Conservation (phyloP, 768 basidiomycete genomes). For the Russula sp. region DNA sequence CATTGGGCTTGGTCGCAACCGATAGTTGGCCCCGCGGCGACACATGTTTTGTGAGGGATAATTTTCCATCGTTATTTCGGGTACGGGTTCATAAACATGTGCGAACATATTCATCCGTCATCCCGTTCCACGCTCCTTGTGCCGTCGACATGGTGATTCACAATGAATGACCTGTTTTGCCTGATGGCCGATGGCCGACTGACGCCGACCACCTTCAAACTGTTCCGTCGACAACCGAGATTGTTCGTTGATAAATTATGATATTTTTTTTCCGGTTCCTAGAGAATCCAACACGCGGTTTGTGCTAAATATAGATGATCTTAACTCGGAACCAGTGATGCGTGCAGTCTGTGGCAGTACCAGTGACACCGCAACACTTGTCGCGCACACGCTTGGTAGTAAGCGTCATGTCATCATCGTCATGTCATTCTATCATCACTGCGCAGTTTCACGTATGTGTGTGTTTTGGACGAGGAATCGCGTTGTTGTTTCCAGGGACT, state of each 20-base stretch:
- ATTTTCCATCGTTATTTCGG: not conserved
- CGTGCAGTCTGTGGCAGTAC: not conserved
- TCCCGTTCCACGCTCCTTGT: not conserved
- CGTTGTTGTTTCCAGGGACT: conserved; percentile 14
- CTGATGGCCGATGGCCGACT: conserved; percentile 14
- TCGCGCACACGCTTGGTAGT: not conserved
- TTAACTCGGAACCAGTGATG: not conserved
- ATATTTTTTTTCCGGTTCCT: conserved; percentile 1
- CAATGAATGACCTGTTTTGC: not conserved
- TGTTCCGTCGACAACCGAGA: conserved; percentile 21
- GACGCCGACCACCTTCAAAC: conserved; percentile 6
- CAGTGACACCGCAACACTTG: not conserved
- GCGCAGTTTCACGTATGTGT: not conserved
- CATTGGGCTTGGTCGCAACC: conserved; percentile 47
- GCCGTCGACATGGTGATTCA: conserved; percentile 26
- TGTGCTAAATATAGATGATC: not conserved
- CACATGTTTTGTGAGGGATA: not conserved
- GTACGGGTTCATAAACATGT: not conserved
- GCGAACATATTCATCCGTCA: not conserved
- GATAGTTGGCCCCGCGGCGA: conserved; percentile 13
- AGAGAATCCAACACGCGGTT: not conserved
- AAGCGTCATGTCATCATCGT: too few relatives aligned
- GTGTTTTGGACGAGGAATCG: too few relatives aligned
- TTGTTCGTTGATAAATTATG: conserved; percentile 10
- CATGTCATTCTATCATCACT: not conserved